These are phyloP conservation scores for Rhizophagus prolifer DNA, from an alignment of 192 early-diverging fungal genomes.

Conservation along the genomic window DNA sequence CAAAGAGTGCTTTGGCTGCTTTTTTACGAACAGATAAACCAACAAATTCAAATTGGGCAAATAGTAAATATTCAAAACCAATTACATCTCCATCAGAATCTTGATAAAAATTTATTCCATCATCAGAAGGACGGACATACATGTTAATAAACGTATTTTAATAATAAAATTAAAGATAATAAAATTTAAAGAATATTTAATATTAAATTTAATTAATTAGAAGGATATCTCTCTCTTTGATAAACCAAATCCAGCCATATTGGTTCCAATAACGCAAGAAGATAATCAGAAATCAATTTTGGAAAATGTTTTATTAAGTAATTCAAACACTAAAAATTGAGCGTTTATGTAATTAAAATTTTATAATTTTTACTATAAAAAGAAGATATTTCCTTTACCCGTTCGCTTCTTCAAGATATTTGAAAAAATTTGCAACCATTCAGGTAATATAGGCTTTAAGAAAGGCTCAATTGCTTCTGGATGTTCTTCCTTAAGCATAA, in stretches of 20 bases:
- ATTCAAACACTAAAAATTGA: conserved; percentile 53
- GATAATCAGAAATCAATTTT: conserved; percentile 54
- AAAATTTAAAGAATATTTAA: conserved; percentile 11
- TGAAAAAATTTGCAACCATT: conserved; percentile 77
- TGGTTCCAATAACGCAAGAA: conserved; percentile 57
- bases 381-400: conserved; percentile 37
- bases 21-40: conserved; percentile 56
- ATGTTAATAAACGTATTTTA: conserved; percentile 35
- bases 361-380: neutral
- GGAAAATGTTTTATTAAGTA: conserved; percentile 61
- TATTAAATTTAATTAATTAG: neutral
- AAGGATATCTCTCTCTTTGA: conserved; percentile 55
- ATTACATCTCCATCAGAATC: conserved; percentile 74
- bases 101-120: conserved; percentile 47
- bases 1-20: conserved; percentile 50
- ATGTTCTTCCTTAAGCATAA: conserved; percentile 76
- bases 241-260: conserved; percentile 70
- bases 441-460: conserved; percentile 67
- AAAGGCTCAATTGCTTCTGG: conserved; percentile 68
- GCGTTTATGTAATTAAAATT: neutral
- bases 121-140: conserved; percentile 45
- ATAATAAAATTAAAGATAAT: neutral
- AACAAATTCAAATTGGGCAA: conserved; percentile 69
- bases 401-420: conserved; percentile 60
- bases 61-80: conserved; percentile 65